Percentiles rank a stretch among this genome's conserved stretches.
These are phyloP conservation scores for Penicillium decumbens DNA, from an alignment of 2,329 filamentous ascomycete species.

Conservation along the genomic window DNA sequence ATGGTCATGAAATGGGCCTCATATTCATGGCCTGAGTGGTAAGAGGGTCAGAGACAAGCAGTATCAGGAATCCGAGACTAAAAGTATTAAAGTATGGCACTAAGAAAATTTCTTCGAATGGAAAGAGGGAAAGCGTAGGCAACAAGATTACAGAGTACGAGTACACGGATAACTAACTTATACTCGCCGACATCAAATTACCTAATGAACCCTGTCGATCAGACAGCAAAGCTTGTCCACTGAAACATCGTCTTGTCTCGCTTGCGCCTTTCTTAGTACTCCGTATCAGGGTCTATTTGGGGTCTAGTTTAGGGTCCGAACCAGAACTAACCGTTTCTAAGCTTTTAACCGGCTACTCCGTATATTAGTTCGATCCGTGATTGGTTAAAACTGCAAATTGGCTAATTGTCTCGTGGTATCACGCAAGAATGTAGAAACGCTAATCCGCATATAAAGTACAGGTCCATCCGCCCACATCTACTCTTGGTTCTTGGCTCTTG, in stretches of 20 bases:
- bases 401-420: constrained; percentile 7
- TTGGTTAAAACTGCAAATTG: neutral
- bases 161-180: too few species aligned
- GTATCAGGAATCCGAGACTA: neutral
- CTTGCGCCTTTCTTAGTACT: constrained; percentile 12
- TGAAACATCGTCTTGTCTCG: constrained; percentile 22
- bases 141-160: constrained; percentile 18
- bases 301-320: neutral
- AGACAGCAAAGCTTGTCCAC: constrained; percentile 19
- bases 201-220: constrained; percentile 25
- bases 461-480: neutral
- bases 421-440: neutral
- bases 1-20: constrained; percentile 20
- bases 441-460: neutral
- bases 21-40: constrained; percentile 5
- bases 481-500: neutral
- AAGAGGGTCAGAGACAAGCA: neutral
- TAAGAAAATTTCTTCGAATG: neutral
- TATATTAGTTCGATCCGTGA: neutral
- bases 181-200: constrained; percentile 4
- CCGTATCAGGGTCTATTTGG: neutral
- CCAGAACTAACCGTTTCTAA: neutral
- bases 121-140: constrained; percentile 9
- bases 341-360: neutral
- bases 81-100: neutral